Evolutionary conservation across 352 stramenopile genomes (phyloP).

Genomic region (Globisporangium recalcitrans): DNA sequence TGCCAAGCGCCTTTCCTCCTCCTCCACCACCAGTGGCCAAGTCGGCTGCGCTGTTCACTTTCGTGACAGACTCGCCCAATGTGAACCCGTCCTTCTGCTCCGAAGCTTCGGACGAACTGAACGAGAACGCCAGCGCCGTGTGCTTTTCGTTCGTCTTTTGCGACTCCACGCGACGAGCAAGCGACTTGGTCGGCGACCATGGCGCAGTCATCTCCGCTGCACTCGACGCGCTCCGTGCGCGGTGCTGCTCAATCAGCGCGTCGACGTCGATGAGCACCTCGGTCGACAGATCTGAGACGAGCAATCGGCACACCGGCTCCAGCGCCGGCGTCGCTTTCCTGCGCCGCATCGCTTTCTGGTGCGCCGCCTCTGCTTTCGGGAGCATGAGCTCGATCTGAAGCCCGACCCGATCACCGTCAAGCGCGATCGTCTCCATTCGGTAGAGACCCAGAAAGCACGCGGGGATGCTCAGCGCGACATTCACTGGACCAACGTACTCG

Average conservation of each 20-base stretch:
- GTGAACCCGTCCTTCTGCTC: conserved; percentile 15
- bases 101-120: conserved; percentile 10
- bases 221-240: conserved; percentile 24
- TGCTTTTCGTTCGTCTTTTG: conserved; percentile 31
- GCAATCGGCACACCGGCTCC: conserved; percentile 28
- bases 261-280: conserved; percentile 58
- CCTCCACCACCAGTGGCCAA: background rate
- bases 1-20: conserved; percentile 8
- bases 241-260: conserved; percentile 41
- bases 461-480: conserved; percentile 39
- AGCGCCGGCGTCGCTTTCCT: conserved; percentile 18
- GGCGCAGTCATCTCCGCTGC: conserved; percentile 30
- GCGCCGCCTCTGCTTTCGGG: conserved; percentile 14
- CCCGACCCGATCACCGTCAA: conserved; percentile 35
- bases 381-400: conserved; percentile 57
- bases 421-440: conserved; percentile 38
- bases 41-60: conserved; percentile 9
- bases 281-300: conserved; percentile 46
- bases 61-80: background rate
- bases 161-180: conserved; percentile 23
- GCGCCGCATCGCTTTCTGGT: conserved; percentile 1
- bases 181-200: conserved; percentile 31
- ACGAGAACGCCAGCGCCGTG: conserved; percentile 27
- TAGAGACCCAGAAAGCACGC: conserved; percentile 57
- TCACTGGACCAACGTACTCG: conserved; percentile 49